Conservation (phyloP, 2,329 filamentous ascomycete species). For the Aureobasidium sp. region DNA sequence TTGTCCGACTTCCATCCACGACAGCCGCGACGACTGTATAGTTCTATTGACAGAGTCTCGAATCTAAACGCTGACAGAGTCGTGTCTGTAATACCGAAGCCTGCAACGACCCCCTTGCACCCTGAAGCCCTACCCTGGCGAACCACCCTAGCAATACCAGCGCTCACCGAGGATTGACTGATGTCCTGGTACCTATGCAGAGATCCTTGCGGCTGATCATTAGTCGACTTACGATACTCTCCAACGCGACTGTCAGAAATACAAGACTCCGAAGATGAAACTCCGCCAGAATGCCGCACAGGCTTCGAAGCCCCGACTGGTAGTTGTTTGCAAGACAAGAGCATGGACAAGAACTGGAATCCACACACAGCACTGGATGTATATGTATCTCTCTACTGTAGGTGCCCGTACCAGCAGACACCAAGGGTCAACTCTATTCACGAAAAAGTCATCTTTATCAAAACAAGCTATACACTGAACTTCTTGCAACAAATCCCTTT, state of each 20-base stretch:
- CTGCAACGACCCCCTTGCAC: neutral
- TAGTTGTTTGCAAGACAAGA: neutral
- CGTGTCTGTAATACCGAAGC: neutral
- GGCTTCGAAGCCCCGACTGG: neutral
- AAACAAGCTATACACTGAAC: neutral
- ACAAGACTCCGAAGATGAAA: neutral
- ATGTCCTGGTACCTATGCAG: neutral
- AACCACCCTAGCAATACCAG: neutral
- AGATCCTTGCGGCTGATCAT: neutral
- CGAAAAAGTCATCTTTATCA: neutral
- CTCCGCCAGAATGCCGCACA: neutral
- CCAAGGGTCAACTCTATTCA: neutral
- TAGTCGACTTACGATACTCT: neutral
- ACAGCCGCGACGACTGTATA: neutral
- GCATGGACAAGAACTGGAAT: neutral
- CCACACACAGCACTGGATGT: neutral
- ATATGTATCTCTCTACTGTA: neutral
- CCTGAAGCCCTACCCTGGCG: neutral
- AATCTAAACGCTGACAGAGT: neutral
- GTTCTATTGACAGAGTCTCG: neutral
- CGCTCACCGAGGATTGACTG: neutral
- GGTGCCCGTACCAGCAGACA: neutral
- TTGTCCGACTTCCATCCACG: neutral
- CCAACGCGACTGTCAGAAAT: neutral
- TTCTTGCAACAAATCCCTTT: neutral